Evolutionary conservation across 495 filamentous ascomycete species (phyloP), one percentile per base, ranked within the genome.

Genomic region (Stereocaulon alpinum): DNA sequence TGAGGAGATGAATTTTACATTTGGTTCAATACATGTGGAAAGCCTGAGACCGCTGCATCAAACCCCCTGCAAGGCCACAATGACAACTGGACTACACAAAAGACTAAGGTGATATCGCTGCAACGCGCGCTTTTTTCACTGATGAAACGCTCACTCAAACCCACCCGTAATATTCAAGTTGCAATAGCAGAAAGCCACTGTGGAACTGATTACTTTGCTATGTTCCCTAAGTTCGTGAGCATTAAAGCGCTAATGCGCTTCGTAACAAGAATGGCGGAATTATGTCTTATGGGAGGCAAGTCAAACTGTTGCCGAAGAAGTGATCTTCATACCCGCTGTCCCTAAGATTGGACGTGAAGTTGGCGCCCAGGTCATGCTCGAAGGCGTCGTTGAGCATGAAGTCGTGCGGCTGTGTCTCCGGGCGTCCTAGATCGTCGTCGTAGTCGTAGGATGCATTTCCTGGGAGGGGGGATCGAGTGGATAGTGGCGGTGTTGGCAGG

Each of bases 391-490:
- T 18, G 22, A 51, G 49, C 10, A 20, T 24, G 1, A 22, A 41
- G 14, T 40, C 42, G 20, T 30, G 32, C 17, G 17, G 52, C 29
- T 17, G 52, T 15, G 30, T 42, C 4, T 56, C 52, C 12, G 42
- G 17, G 34, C 30, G 17, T 34, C 37, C 59, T 20, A 27, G 12
- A 30, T 44, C 49, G 42, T 44, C 15, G n/a, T 27, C 52, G 20
- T 56, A 56, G 12, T 56, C 59, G 40, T 61, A 56, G 24, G 40
- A 40, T n/a, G 20, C 14, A 5, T 24, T n/a, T 12, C 41, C 18
- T n/a, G 53, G 43, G 42, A 45, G 40, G 5, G 52, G 45, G 5
- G 59, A 55, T n/a, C 40, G 59, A 22, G 51, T 42, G 43, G 59
- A 55, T 29, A 34, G 40, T 22, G 45, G 45, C 22, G 59, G 48